Conservation (phyloP, 192 early-diverging fungal genomes). For the Backusella tuberculispora region DNA sequence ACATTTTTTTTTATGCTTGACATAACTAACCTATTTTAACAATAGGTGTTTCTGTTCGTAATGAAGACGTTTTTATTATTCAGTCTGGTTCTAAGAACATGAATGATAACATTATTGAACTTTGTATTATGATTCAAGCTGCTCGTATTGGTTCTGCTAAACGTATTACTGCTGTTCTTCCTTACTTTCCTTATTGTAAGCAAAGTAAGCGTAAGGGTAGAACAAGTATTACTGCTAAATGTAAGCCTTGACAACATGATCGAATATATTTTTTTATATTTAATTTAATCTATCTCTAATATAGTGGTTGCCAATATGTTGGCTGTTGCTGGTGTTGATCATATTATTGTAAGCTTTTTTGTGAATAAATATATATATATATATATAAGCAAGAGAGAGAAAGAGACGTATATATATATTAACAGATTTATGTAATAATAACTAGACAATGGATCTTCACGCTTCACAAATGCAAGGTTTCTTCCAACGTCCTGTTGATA, state of each 20-base stretch:
- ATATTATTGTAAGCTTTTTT: slow-evolving; percentile 57
- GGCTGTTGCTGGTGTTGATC: slow-evolving; percentile 87
- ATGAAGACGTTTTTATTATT: slow-evolving; percentile 97
- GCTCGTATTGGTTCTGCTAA: slow-evolving; percentile 94
- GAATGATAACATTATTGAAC: slow-evolving; percentile 98
- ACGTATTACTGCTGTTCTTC: slow-evolving; percentile 95
- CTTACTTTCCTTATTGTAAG: slow-evolving; percentile 96
- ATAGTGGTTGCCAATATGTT: slow-evolving; percentile 97
- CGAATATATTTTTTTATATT: not conserved
- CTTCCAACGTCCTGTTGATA: slow-evolving; percentile 92
- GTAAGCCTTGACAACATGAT: slow-evolving; percentile 15
- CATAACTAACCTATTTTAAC: not conserved
- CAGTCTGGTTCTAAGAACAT: slow-evolving; percentile 95
- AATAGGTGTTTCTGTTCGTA: slow-evolving; percentile 93
- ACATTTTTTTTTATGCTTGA: too few species aligned
- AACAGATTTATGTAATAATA: not conserved
- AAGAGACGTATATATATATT: not conserved
- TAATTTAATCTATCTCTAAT: not conserved
- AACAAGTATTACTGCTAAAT: slow-evolving; percentile 91
- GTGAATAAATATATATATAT: not conserved
- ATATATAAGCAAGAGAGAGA: not conserved
- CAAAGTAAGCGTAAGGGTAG: slow-evolving; percentile 96
- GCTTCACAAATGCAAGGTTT: slow-evolving; percentile 91
- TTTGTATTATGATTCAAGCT: slow-evolving; percentile 98
- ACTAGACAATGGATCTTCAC: slow-evolving; percentile 93